Evolutionary conservation across 2,329 filamentous ascomycete genomes (phyloP), one percentile per base, ranked within the genome.

Genomic region (Colletotrichum sp.): DNA sequence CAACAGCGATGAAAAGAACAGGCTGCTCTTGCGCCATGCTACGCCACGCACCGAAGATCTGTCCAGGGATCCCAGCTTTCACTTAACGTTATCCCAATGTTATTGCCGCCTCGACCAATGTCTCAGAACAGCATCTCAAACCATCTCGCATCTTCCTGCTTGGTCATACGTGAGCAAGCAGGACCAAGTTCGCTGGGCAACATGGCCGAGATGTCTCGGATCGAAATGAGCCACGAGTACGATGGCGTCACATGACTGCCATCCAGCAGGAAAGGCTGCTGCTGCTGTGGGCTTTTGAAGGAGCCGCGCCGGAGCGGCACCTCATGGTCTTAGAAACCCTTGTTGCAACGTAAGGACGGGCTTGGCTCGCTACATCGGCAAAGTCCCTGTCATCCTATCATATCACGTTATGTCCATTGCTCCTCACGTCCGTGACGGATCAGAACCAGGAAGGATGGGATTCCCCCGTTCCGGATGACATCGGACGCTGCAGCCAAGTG

Each of bases 401-500:
- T 61, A 61, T 75, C 72, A 66, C 34, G n/a, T 28, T 66, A 71
- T 43, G 60, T 36, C 34, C 48, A 74, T 55, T 25, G 61, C 52
- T 55, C 30, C 25, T 71, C 30, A 62, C 22, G 15, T 32, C 39
- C 28, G 27, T 58, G 25, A 55, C 52, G 61, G 36, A 75, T 48
- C 52, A 32, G 36, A 71, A 64, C 67, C 52, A 60, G n/a, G 34
- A 66, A 60, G 60, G 52, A 66, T 39, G 28, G 60, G 43, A 43
- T 71, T 28, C 32, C 60, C 60, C 30, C 18, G 61, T 66, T 52
- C 52, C 32, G 58, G 34, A 65, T 58, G 66, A 62, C 58, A 62
- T 65, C 48, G 43, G 66, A 74, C n/a, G 65, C 71, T 66, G 71
- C 71, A 70, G 56, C 39, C 66, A 64, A 70, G 71, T 67, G 48